Percentiles rank a stretch among this genome's conserved stretches.
Conservation (phyloP, 2,329 filamentous ascomycete genomes). For the Neurospora crassa region DNA sequence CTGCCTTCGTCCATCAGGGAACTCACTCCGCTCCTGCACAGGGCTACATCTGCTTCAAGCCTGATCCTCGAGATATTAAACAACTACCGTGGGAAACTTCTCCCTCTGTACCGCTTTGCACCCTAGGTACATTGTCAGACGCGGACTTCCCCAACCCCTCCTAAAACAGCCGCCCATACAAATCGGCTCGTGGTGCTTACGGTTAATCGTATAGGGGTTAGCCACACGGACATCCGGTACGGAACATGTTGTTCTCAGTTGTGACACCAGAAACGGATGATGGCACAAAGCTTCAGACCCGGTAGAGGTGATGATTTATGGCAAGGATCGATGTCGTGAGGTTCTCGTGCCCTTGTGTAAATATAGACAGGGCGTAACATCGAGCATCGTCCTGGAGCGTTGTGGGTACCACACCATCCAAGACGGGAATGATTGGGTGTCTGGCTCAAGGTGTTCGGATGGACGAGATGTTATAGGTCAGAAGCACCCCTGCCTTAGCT, state of each 20-base stretch:
- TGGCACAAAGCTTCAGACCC: neutral
- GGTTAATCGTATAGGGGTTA: neutral
- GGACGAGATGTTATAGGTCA: neutral
- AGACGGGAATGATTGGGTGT: neutral
- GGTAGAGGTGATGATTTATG: neutral
- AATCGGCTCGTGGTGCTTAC: neutral
- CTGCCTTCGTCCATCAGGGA: neutral
- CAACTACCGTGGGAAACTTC: neutral
- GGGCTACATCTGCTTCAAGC: neutral
- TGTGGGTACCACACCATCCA: neutral
- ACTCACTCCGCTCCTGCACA: neutral
- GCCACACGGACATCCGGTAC: neutral
- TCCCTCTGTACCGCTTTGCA: neutral
- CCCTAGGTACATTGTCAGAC: neutral
- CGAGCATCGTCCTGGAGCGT: neutral
- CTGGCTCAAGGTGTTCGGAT: neutral
- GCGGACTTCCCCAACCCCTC: neutral
- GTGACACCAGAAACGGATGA: neutral
- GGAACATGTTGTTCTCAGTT: neutral
- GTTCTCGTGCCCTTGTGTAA: neutral
- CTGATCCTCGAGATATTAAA: neutral
- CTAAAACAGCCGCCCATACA: neutral
- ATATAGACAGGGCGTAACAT: neutral
- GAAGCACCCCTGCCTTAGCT: neutral
- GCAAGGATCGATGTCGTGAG: neutral